These are phyloP conservation scores for Medicago arabica DNA, from an alignment of 306 rosid genomes.

Conservation along the genomic window DNA sequence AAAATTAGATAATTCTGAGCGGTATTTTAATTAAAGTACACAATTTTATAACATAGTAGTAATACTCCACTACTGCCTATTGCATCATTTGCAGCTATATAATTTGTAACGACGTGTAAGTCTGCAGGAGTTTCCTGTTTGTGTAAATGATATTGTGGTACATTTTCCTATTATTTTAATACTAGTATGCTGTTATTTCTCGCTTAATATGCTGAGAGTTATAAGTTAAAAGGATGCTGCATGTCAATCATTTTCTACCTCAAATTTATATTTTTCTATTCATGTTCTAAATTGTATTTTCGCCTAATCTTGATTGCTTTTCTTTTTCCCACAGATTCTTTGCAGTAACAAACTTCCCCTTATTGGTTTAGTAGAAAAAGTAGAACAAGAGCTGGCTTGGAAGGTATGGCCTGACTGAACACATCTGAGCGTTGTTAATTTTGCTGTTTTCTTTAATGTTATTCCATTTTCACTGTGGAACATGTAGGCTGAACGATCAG, in stretches of 20 bases:
- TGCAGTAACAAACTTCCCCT: conserved; percentile 88
- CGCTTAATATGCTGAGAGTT: conserved; percentile 16
- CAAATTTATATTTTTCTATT: conserved; percentile 23
- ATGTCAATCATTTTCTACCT: conserved; percentile 19
- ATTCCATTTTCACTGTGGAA: conserved; percentile 39
- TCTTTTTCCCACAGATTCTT: conserved; percentile 66
- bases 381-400: conserved; percentile 97
- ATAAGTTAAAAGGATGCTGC: conserved; percentile 22
- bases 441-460: conserved; percentile 30
- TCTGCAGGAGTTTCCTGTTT: conserved; percentile 23
- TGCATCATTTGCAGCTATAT: conserved; percentile 18
- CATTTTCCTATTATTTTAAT: conserved; percentile 17
- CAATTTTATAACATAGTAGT: background rate
- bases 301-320: conserved; percentile 3
- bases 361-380: conserved; percentile 88
- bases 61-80: background rate
- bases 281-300: conserved; percentile 18
- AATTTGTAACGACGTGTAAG: background rate
- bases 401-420: conserved; percentile 65
- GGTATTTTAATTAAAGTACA: conserved; percentile 22
- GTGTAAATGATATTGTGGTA: conserved; percentile 18
- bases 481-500: conserved; percentile 88
- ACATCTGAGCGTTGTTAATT: conserved; percentile 31
- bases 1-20: conserved; percentile 3
- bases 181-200: conserved; percentile 26